phyloP scores from a whole-genome alignment of 345 rosid genomes.

The Lumnitzera racemosa region DNA sequence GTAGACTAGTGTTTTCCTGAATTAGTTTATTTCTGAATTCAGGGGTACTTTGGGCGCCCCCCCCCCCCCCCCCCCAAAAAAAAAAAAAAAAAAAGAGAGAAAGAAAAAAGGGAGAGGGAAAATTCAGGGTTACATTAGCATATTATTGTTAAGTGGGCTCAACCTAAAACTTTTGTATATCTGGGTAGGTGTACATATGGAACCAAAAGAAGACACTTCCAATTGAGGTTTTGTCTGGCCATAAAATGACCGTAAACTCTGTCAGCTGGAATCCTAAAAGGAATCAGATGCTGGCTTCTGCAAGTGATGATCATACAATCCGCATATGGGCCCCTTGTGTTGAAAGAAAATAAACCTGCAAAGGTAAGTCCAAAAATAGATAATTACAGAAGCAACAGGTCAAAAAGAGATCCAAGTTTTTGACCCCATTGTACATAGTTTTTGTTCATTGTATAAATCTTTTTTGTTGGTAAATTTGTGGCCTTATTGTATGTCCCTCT shows the following conservation, averaged over 20 bases:
- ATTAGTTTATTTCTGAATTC: background rate
- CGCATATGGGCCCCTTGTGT: slow-evolving; percentile 66
- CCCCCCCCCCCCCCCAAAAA: no score
- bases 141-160: slow-evolving; percentile 1
- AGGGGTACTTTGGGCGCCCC: background rate
- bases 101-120: no score
- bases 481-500: no score
- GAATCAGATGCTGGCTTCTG: slow-evolving; percentile 76
- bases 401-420: background rate
- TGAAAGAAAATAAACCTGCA: background rate
- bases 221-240: slow-evolving; percentile 68
- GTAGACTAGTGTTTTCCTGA: no score
- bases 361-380: background rate
- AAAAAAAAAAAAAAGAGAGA: no score
- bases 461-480: no score
- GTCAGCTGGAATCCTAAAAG: slow-evolving; percentile 85
- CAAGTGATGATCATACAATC: slow-evolving; percentile 72
- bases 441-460: background rate
- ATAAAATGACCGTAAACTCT: slow-evolving; percentile 70
- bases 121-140: background rate
- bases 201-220: slow-evolving; percentile 41
- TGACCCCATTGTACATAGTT: slow-evolving; percentile 9
- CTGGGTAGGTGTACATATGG: slow-evolving; percentile 76
- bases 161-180: background rate
- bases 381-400: no score